Evolutionary conservation across 352 stramenopile genomes (phyloP).

Genomic region (Poterioochromonas sp.): DNA sequence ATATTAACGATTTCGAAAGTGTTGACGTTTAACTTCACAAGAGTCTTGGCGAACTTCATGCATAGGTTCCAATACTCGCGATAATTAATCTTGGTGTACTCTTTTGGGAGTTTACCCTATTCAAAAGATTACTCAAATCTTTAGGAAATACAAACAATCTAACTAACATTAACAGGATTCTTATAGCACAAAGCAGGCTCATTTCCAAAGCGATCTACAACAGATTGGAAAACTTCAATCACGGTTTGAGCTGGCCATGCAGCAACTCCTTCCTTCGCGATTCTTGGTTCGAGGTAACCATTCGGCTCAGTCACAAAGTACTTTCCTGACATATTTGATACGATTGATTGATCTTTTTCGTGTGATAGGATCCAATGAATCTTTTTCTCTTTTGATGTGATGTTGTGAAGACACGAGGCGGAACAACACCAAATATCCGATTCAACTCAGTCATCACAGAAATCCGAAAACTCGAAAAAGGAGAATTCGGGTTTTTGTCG

Average conservation of each 20-base stretch:
- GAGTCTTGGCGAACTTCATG: conserved; percentile 57
- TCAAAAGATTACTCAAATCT: conserved; percentile 11
- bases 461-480: neutral
- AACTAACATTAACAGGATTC: conserved; percentile 30
- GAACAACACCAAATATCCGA: no score
- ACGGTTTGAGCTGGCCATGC: conserved; percentile 43
- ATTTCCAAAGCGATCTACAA: conserved; percentile 40
- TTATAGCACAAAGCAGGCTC: conserved; percentile 44
- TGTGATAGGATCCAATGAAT: no score
- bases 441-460: neutral
- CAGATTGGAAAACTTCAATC: conserved; percentile 46
- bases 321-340: neutral
- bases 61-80: conserved; percentile 62
- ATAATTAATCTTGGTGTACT: conserved; percentile 37
- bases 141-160: conserved; percentile 29
- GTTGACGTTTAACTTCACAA: conserved; percentile 61
- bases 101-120: conserved; percentile 31
- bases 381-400: no score
- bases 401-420: no score
- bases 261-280: neutral
- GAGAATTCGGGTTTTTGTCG: neutral
- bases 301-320: neutral
- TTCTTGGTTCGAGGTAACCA: neutral
- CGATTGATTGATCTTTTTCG: no score
- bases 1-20: conserved; percentile 63